A percentile compares a stretch with the other conserved stretches of the same genome.
Evolutionary conservation across 2,329 filamentous ascomycete species (phyloP).

Genomic region (Metarhizium guizhouense): DNA sequence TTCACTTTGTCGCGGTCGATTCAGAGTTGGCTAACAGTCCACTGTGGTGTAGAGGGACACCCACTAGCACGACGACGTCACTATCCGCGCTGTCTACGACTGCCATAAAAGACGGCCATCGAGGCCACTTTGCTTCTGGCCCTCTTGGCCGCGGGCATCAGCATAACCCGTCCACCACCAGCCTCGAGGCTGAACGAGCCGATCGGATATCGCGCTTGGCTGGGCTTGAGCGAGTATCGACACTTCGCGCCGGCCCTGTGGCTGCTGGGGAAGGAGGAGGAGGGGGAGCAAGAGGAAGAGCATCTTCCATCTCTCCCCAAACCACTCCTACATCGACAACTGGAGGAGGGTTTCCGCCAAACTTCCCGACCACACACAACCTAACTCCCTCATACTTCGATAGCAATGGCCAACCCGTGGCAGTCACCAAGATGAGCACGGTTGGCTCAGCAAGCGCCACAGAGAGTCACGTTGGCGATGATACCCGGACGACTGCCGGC

Average conservation of each 20-base stretch:
- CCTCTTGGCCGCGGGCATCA: constrained; percentile 47
- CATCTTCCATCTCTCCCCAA: constrained; percentile 36
- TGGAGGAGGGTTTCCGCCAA: constrained; percentile 28
- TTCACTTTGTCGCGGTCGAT: background rate
- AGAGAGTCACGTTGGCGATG: constrained; percentile 56
- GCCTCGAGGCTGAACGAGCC: constrained; percentile 82
- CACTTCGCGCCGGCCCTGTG: constrained; percentile 49
- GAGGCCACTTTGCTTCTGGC: constrained; percentile 58
- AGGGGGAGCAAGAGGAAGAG: constrained; percentile 8
- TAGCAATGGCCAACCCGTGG: constrained; percentile 58
- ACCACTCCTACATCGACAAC: constrained; percentile 41
- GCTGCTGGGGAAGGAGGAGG: constrained; percentile 16
- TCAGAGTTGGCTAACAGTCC: constrained; percentile 5
- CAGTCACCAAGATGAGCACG: constrained; percentile 71
- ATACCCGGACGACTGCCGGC: constrained; percentile 42
- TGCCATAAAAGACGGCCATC: constrained; percentile 93
- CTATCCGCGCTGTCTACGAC: constrained; percentile 87
- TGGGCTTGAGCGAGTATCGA: constrained; percentile 79
- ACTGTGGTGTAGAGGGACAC: constrained; percentile 51
- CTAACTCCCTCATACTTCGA: constrained; percentile 72
- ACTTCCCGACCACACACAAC: constrained; percentile 28
- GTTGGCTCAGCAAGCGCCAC: constrained; percentile 88
- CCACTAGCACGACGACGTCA: constrained; percentile 85
- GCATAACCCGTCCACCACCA: constrained; percentile 54
- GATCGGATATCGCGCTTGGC: constrained; percentile 92